These are phyloP conservation scores for Neurospora sp. DNA, from an alignment of 495 filamentous ascomycete species.

Conservation along the genomic window DNA sequence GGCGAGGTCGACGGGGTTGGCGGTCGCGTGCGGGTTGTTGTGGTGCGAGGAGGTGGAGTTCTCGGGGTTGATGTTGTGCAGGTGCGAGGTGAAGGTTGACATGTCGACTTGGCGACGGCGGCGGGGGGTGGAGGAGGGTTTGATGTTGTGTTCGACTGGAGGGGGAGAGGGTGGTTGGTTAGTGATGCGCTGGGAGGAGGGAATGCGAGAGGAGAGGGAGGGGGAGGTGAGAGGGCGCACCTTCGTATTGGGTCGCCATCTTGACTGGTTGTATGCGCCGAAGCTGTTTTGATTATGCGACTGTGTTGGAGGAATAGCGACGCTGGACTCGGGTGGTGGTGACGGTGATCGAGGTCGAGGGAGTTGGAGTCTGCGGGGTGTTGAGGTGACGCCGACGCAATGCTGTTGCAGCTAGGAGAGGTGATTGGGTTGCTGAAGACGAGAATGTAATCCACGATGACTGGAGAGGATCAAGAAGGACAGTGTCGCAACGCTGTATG, in stretches of 20 bases:
- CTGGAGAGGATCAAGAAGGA: not conserved
- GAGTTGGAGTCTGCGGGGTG: not conserved
- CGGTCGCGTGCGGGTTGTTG: conserved; percentile 52
- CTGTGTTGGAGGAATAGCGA: not conserved
- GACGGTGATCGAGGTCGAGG: not conserved
- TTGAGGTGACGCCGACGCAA: not conserved
- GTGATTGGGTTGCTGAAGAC: not conserved
- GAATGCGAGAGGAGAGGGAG: no score
- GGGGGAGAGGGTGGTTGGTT: not conserved
- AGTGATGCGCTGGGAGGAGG: not conserved
- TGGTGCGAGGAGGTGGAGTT: conserved; percentile 18
- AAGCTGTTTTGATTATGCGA: not conserved
- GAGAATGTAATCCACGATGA: not conserved
- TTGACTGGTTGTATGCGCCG: not conserved
- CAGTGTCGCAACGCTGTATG: not conserved
- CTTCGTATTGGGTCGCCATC: conserved; percentile 40
- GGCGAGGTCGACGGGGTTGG: conserved; percentile 62
- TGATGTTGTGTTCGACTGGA: conserved; percentile 81
- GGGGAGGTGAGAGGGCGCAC: conserved; percentile 16
- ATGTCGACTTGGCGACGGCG: conserved; percentile 66
- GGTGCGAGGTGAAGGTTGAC: conserved; percentile 74
- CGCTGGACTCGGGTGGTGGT: not conserved
- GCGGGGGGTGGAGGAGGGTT: conserved; percentile 26
- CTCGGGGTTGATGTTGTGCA: conserved; percentile 50
- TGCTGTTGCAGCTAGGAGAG: not conserved